Conservation (phyloP, 768 basidiomycete species). For the Russula emetica region DNA sequence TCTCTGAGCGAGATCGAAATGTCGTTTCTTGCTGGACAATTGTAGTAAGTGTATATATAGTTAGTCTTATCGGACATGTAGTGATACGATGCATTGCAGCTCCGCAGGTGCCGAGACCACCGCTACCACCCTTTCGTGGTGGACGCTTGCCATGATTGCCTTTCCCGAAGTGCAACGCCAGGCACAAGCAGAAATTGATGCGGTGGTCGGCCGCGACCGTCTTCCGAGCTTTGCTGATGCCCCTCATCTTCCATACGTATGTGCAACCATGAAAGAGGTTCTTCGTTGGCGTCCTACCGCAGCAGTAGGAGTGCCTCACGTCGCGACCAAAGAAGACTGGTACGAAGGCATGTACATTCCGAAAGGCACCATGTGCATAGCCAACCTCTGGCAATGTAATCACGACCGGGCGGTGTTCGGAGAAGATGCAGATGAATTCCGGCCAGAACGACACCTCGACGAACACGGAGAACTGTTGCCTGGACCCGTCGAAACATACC, state of each 20-base stretch:
- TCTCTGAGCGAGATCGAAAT: neutral
- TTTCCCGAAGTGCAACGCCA: constrained; percentile 19
- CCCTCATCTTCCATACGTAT: constrained; percentile 26
- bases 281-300: constrained; percentile 12
- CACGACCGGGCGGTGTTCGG: constrained; percentile 16
- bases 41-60: constrained; percentile 1
- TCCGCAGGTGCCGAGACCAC: constrained; percentile 15
- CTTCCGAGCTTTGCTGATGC: constrained; percentile 24
- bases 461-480: neutral
- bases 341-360: constrained; percentile 35
- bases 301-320: neutral
- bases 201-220: constrained; percentile 20
- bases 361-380: constrained; percentile 35
- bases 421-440: constrained; percentile 25
- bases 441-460: constrained; percentile 26
- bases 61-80: neutral
- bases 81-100: neutral
- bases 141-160: constrained; percentile 19
- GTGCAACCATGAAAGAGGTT: constrained; percentile 24
- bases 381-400: constrained; percentile 28
- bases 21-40: neutral
- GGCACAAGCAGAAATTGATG: constrained; percentile 25
- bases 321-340: constrained; percentile 30
- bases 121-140: constrained; percentile 9
- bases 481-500: neutral